Conservation (phyloP, 768 basidiomycete genomes). For the Ramaria sp. region DNA sequence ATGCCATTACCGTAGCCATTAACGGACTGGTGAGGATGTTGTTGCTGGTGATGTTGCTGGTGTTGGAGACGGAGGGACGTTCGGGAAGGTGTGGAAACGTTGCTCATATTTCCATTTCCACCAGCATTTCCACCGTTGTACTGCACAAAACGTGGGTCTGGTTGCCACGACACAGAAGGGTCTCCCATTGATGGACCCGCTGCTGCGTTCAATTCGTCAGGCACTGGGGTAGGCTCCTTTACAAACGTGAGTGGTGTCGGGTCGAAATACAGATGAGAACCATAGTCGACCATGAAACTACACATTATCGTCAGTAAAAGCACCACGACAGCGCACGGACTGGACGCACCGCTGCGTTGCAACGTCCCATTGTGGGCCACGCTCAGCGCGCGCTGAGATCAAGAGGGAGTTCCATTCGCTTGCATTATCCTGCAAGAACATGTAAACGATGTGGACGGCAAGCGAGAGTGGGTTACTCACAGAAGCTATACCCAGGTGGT, state of each 20-base stretch:
- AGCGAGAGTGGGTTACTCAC: constrained; percentile 1
- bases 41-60: constrained; percentile 20
- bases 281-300: constrained; percentile 69
- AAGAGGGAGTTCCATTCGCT: constrained; percentile 82
- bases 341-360: constrained; percentile 70
- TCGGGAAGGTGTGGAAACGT: constrained; percentile 12
- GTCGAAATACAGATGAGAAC: constrained; percentile 66
- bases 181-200: constrained; percentile 13
- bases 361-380: constrained; percentile 83
- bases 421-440: constrained; percentile 49
- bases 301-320: not conserved
- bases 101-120: constrained; percentile 8
- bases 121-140: constrained; percentile 13
- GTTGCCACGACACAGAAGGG: constrained; percentile 14
- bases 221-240: constrained; percentile 21
- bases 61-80: constrained; percentile 23
- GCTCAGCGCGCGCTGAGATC: constrained; percentile 64
- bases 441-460: not conserved
- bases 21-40: not conserved
- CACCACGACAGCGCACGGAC: not conserved
- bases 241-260: constrained; percentile 41
- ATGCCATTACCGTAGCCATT: constrained; percentile 2
- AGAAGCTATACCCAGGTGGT: constrained; percentile 3
- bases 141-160: constrained; percentile 8
- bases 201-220: constrained; percentile 14